These are phyloP conservation scores for Flaveria brownii DNA, from an alignment of 129 eudicot species.

Conservation along the genomic window DNA sequence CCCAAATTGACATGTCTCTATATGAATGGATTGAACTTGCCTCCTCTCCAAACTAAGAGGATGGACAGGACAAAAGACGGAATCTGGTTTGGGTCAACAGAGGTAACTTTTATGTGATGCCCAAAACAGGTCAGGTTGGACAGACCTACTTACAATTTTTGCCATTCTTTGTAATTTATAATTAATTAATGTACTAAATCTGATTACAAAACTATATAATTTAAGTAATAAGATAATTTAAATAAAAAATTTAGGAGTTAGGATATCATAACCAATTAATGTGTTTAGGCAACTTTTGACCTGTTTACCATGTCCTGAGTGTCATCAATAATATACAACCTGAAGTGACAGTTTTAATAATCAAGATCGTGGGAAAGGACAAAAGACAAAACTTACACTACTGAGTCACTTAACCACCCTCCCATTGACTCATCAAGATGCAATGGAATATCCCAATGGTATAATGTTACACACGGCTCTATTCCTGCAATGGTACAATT, in stretches of 20 bases:
- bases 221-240: neutral
- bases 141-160: neutral
- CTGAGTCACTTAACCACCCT: constrained; percentile 71
- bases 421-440: constrained; percentile 59
- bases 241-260: neutral
- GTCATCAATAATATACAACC: neutral
- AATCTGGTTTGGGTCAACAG: neutral
- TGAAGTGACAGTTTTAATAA: neutral
- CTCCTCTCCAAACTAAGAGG: neutral
- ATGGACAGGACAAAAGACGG: neutral
- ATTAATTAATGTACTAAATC: neutral
- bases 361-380: constrained; percentile 12
- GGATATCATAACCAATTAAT: neutral
- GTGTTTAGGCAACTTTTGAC: neutral
- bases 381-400: constrained; percentile 56
- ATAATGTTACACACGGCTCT: constrained; percentile 72
- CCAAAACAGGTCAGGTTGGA: neutral
- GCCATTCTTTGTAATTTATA: neutral
- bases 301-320: neutral
- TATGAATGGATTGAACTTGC: neutral
- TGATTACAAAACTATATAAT: neutral
- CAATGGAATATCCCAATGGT: constrained; percentile 87
- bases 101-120: constrained; percentile 1
- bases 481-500: constrained; percentile 50
- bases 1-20: neutral